A percentile compares a stretch with the other conserved stretches of the same genome.
Evolutionary conservation across 2,329 filamentous ascomycete species (phyloP).

Genomic region (Hymenoscyphus scutula): DNA sequence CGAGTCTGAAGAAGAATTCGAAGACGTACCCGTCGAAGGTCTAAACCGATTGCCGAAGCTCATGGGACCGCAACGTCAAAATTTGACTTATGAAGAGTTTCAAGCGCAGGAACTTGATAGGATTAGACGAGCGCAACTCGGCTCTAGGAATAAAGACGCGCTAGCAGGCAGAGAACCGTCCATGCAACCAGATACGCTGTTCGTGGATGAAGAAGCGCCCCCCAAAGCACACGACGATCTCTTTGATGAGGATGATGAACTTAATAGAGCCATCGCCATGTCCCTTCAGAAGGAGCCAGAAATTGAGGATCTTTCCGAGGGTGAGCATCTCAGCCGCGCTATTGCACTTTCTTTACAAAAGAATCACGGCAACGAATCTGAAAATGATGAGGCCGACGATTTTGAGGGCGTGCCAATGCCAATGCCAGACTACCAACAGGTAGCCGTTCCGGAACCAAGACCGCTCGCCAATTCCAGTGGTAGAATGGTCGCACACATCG

Average conservation of each 20-base stretch:
- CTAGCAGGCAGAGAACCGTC: constrained; percentile 18
- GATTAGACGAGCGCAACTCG: constrained; percentile 25
- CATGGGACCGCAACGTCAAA: constrained; percentile 16
- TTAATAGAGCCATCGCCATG: constrained; percentile 77
- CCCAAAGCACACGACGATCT: constrained; percentile 15
- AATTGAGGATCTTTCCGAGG: constrained; percentile 50
- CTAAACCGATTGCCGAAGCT: constrained; percentile 37
- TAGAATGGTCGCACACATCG: constrained; percentile 67
- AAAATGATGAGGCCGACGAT: constrained; percentile 39
- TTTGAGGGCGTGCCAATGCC: constrained; percentile 54
- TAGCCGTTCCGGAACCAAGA: constrained; percentile 48
- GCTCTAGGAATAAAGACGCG: constrained; percentile 17
- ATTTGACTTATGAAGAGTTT: constrained; percentile 30
- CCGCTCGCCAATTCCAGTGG: constrained; percentile 52
- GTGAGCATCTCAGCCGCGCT: constrained; percentile 74
- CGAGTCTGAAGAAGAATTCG: constrained; percentile 60
- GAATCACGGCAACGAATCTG: constrained; percentile 45
- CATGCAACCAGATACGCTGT: constrained; percentile 31
- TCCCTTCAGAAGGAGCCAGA: constrained; percentile 59
- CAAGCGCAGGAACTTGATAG: constrained; percentile 31
- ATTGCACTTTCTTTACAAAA: constrained; percentile 81
- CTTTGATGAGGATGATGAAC: constrained; percentile 56
- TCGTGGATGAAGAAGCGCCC: constrained; percentile 28
- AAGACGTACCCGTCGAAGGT: constrained; percentile 39
- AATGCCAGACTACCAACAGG: constrained; percentile 56